A percentile compares a stretch with the other conserved stretches of the same genome.
Conservation (phyloP, 805 yeast genomes). For the Suhomyces vadensis region DNA sequence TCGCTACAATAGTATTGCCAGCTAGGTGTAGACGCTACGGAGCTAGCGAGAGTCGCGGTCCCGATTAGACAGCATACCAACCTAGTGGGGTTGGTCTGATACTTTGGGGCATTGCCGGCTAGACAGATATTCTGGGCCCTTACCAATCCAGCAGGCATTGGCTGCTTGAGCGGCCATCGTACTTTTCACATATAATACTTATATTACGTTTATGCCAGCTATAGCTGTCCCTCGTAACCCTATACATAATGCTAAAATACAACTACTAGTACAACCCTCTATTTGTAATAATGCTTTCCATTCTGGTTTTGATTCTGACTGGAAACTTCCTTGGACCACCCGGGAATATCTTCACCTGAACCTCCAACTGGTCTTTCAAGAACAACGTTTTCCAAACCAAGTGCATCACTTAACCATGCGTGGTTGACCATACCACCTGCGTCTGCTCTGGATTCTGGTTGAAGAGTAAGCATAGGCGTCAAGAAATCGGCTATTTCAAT, state of each 20-base stretch:
- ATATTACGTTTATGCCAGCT: too few relatives aligned
- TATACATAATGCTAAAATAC: slow-evolving; percentile 1
- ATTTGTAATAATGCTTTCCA: slow-evolving; percentile 2
- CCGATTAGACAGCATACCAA: too few relatives aligned
- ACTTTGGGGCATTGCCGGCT: too few relatives aligned
- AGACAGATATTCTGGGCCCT: too few relatives aligned
- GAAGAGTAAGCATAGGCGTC: slow-evolving; percentile 76
- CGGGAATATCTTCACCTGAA: slow-evolving; percentile 84
- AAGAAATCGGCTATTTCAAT: slow-evolving; percentile 73
- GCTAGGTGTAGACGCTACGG: too few relatives aligned
- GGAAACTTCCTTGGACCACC: slow-evolving; percentile 71
- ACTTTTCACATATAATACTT: too few relatives aligned
- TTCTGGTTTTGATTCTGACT: not conserved
- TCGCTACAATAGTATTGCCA: too few relatives aligned
- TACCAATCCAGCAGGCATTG: too few relatives aligned
- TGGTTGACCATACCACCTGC: slow-evolving; percentile 95
- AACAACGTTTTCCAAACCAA: slow-evolving; percentile 67
- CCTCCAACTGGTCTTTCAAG: slow-evolving; percentile 77
- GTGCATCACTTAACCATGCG: slow-evolving; percentile 78
- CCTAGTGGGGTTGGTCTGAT: too few relatives aligned
- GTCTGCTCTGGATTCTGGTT: slow-evolving; percentile 83
- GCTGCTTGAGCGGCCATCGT: too few relatives aligned
- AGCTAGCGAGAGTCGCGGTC: too few relatives aligned
- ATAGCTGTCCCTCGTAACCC: not conserved
- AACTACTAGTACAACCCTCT: slow-evolving; percentile 1